phyloP scores from a whole-genome alignment of 345 rosid genomes.

The Geranium rotundifolium region DNA sequence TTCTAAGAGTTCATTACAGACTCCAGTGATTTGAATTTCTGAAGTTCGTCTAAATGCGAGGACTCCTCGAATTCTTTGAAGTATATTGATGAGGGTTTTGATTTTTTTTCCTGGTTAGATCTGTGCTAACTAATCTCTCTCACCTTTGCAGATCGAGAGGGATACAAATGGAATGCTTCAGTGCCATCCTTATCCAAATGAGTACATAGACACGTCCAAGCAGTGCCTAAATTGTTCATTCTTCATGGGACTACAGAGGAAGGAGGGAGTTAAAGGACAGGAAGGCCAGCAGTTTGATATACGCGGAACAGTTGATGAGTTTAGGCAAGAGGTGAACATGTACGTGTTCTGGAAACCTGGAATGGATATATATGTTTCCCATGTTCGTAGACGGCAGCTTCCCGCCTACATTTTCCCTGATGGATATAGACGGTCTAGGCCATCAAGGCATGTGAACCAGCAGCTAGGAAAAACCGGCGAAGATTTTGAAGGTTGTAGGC shows the following conservation, averaged over 20 bases:
- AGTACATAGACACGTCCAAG: constrained; percentile 33
- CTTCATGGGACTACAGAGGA: constrained; percentile 63
- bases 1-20: too few species aligned
- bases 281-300: constrained; percentile 71
- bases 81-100: not conserved
- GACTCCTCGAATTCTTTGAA: not conserved
- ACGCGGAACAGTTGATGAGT: constrained; percentile 47
- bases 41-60: not conserved
- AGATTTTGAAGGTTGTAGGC: constrained; percentile 19
- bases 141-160: constrained; percentile 44
- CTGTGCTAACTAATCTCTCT: not conserved
- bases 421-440: constrained; percentile 26
- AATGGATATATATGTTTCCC: constrained; percentile 60
- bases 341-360: constrained; percentile 60
- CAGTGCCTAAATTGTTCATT: constrained; percentile 41
- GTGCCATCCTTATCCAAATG: constrained; percentile 63
- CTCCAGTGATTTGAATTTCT: not conserved
- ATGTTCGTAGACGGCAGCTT: constrained; percentile 48
- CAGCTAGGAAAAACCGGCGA: constrained; percentile 20
- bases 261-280: constrained; percentile 40
- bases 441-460: constrained; percentile 15
- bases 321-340: constrained; percentile 34
- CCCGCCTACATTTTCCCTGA: constrained; percentile 46
- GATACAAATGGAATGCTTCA: constrained; percentile 56
- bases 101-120: not conserved